Evolutionary conservation across 2,329 filamentous ascomycete genomes (phyloP).

Genomic region (Thelonectria blattea): DNA sequence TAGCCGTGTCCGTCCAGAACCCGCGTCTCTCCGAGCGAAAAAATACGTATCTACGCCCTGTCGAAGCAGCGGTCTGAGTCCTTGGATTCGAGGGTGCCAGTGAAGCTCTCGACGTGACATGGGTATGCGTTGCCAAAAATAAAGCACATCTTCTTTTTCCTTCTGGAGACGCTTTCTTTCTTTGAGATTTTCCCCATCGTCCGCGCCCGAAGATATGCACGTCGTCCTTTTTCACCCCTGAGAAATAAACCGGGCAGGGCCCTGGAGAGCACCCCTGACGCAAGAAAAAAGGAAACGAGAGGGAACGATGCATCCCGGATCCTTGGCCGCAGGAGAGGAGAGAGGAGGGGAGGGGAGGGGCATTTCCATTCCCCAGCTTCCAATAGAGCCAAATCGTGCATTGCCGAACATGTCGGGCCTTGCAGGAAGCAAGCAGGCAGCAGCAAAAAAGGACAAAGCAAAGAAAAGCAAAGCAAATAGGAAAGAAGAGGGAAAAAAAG

Average conservation of each 20-base stretch:
- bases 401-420: constrained; percentile 6
- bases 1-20: constrained; percentile 6
- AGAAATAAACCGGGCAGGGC: not conserved
- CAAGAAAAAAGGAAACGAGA: too few relatives aligned
- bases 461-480: too few relatives aligned
- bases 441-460: not conserved
- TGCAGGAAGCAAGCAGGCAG: not conserved
- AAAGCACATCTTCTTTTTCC: too few relatives aligned
- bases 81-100: not conserved
- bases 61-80: not conserved
- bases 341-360: too few relatives aligned
- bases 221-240: too few relatives aligned
- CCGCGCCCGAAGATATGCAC: too few relatives aligned
- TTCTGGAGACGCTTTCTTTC: too few relatives aligned
- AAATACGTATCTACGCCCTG: too few relatives aligned
- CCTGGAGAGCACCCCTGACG: not conserved
- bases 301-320: constrained; percentile 2
- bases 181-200: too few relatives aligned
- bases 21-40: constrained; percentile 4
- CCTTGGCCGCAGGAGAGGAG: not conserved
- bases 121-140: constrained; percentile 6
- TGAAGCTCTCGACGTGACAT: constrained; percentile 7
- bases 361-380: not conserved
- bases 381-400: constrained; percentile 4
- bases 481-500: too few relatives aligned